Evolutionary conservation across 176 grass and related monocot genomes (phyloP), one percentile per base, ranked within the genome.

Genomic region (Avena sativa): DNA sequence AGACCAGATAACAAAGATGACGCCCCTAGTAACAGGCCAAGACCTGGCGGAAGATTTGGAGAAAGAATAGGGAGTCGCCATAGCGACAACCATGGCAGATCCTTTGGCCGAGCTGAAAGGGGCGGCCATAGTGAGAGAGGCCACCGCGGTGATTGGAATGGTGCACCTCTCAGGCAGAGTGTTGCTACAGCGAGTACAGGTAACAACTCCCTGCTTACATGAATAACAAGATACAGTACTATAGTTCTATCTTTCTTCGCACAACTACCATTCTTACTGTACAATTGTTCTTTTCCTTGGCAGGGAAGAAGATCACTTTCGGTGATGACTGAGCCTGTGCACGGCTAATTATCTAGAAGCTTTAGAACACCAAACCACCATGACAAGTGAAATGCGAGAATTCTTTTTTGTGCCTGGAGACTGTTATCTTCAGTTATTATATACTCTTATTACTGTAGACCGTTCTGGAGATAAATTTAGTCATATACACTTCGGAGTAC

Each of bases 251-350:
- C 32, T 40, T 12, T 26, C 3, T 19, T 34, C 8, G 25, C 68
- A 44, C 38, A 44, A 21, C 8, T 32, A 47, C 2, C 23, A 8
- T 28, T 50, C 4, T 64, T 76, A 49, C 20, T 23, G 15, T 20
- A 49, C 38, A 51, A 13, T 48, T 77, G 26, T 15, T 78, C 57
- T 0, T 58, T 28, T 4, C 72, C 72, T 65, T 88, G 1, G 79
- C 83, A 95, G 88, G 93, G 73, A 95, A 84, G 90, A 95, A 92
- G 87, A 94, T 74, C 0, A 92, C 85, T 48, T 94, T 92, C 1
- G 78, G 85, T 30, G 90, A 94, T 9, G 89, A 94, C 8, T 84
- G 59, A 83, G 67, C 13, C 16, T 15, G 36, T 61, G 47, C 6
- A 44, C 51, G 11, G 7, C 50, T 74, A 43, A 43, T 65, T 60